Evolutionary conservation across 257 asterid species (phyloP).

Genomic region (Paulownia fortunei): DNA sequence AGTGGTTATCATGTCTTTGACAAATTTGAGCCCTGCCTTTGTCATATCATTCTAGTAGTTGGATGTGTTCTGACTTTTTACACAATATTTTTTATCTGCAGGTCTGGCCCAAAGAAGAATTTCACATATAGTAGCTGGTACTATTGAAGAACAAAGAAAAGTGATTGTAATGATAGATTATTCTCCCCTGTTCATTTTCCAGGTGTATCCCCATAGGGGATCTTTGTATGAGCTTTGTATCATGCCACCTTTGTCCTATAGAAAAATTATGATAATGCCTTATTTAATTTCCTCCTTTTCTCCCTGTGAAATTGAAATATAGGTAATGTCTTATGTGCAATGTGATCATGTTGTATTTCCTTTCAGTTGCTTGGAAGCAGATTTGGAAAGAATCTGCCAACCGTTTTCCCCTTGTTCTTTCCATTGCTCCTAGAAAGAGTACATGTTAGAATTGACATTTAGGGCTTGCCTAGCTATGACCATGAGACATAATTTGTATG

Average conservation of each 20-base stretch:
- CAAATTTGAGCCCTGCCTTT: background rate
- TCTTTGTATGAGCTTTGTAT: conserved; percentile 49
- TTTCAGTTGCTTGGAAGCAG: conserved; percentile 5
- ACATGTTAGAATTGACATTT: background rate
- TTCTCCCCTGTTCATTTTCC: conserved; percentile 39
- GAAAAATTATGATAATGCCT: conserved; percentile 44
- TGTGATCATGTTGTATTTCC: conserved; percentile 21
- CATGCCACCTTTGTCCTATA: conserved; percentile 47
- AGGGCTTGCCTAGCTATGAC: background rate
- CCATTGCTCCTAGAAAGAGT: background rate
- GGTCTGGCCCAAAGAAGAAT: conserved; percentile 34
- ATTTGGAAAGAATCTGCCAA: background rate
- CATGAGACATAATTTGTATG: too few relatives aligned
- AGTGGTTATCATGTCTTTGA: background rate
- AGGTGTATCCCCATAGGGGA: conserved; percentile 38
- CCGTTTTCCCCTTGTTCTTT: background rate
- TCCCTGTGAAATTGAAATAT: conserved; percentile 37
- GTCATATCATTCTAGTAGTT: background rate
- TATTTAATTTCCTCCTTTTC: background rate
- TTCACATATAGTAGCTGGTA: conserved; percentile 21
- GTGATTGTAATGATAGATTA: conserved; percentile 54
- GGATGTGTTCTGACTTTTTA: background rate
- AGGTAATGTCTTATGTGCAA: conserved; percentile 30
- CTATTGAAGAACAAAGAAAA: conserved; percentile 26
- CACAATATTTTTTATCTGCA: too few relatives aligned